Evolutionary conservation across 2,329 filamentous ascomycete species (phyloP).

Genomic region (Colletotrichum tanaceti): DNA sequence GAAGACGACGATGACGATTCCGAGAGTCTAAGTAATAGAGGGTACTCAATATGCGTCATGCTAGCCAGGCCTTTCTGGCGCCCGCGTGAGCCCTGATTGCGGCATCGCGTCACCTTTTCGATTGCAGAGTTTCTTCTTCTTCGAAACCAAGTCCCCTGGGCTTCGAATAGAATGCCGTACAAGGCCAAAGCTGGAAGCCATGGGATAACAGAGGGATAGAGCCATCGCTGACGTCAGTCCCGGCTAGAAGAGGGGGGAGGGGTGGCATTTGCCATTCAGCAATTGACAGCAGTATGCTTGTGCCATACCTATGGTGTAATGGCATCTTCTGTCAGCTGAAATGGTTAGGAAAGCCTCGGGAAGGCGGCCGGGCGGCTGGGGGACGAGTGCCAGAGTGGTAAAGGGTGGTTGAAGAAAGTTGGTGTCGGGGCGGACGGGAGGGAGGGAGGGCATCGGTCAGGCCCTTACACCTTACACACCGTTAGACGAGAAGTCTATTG

Average conservation of each 20-base stretch:
- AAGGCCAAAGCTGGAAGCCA: conserved; percentile 36
- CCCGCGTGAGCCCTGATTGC: conserved; percentile 17
- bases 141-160: conserved; percentile 26
- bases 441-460: conserved; percentile 20
- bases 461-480: conserved; percentile 20
- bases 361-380: conserved; percentile 6
- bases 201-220: conserved; percentile 3
- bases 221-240: conserved; percentile 36
- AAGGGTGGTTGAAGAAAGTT: conserved; percentile 3
- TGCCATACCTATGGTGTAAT: conserved; percentile 29
- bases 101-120: conserved; percentile 30
- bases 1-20: conserved; percentile 4
- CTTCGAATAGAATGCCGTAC: conserved; percentile 27
- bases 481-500: conserved; percentile 2
- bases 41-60: conserved; percentile 28
- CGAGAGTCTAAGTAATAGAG: conserved; percentile 18
- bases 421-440: conserved; percentile 20
- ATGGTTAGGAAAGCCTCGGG: conserved; percentile 29
- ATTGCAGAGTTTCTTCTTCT: conserved; percentile 31
- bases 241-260: conserved; percentile 3
- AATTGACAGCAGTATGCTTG: conserved; percentile 24
- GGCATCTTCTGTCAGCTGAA: conserved; percentile 40
- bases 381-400: not conserved
- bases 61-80: conserved; percentile 3
- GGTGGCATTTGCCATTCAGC: not conserved